Percentiles rank a stretch among this genome's conserved stretches.
These are phyloP conservation scores for Aspergillus hortae DNA, from an alignment of 2,329 filamentous ascomycete species.

Conservation along the genomic window DNA sequence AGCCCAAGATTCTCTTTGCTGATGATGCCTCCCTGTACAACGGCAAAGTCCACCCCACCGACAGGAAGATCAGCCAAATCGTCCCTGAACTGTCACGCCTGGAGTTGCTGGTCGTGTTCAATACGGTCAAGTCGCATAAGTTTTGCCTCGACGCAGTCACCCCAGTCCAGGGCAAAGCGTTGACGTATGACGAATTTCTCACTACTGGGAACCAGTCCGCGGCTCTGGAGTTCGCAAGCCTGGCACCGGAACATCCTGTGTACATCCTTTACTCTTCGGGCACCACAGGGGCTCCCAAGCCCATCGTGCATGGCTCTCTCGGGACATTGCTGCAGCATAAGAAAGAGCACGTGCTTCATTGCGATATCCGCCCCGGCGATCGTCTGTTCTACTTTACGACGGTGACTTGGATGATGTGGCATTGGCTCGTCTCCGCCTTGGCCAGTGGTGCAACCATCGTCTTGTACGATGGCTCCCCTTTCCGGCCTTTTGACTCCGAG, in stretches of 20 bases:
- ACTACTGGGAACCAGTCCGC: constrained; percentile 35
- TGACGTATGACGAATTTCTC: constrained; percentile 46
- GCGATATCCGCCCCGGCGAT: constrained; percentile 69
- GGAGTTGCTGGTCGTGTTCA: constrained; percentile 69
- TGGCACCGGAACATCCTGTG: constrained; percentile 80
- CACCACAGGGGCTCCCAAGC: constrained; percentile 83
- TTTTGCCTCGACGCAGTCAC: constrained; percentile 35
- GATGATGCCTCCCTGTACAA: constrained; percentile 91
- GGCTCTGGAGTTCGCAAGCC: constrained; percentile 65
- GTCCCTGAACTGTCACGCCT: constrained; percentile 64
- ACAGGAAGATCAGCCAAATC: constrained; percentile 75
- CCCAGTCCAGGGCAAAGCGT: constrained; percentile 35
- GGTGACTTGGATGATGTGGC: constrained; percentile 99
- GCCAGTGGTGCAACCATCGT: constrained; percentile 79
- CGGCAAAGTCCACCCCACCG: constrained; percentile 78
- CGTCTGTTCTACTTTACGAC: constrained; percentile 92
- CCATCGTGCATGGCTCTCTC: constrained; percentile 86
- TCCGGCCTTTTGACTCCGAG: constrained; percentile 61
- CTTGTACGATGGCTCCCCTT: constrained; percentile 90
- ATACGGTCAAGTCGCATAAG: constrained; percentile 52
- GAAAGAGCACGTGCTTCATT: constrained; percentile 89
- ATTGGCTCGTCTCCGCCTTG: constrained; percentile 87
- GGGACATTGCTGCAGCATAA: constrained; percentile 95
- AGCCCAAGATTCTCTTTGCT: constrained; percentile 75
- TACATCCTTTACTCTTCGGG: constrained; percentile 94